phyloP scores from a whole-genome alignment of 495 filamentous ascomycete species.

The Penicillium atrosanguineum region DNA sequence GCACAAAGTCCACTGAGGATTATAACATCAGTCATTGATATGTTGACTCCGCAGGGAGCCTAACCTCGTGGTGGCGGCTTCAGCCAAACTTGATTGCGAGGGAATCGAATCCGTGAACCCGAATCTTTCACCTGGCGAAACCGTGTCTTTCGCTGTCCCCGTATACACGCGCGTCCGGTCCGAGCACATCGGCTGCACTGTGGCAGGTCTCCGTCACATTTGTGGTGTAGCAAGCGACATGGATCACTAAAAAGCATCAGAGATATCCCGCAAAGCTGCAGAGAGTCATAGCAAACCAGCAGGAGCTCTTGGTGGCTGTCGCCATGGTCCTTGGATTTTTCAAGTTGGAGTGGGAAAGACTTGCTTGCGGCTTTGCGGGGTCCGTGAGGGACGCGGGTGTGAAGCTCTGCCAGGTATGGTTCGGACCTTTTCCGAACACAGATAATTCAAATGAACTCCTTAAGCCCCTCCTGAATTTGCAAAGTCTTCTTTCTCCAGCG shows the following conservation, averaged over 20 bases:
- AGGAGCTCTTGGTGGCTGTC: conserved; percentile 1
- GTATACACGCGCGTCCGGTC: conserved; percentile 17
- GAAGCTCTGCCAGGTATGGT: too few species aligned
- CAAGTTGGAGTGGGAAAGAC: not conserved
- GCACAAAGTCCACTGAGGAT: conserved; percentile 22
- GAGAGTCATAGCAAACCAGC: conserved; percentile 8
- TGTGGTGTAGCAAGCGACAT: conserved; percentile 24
- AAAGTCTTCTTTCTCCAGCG: too few species aligned
- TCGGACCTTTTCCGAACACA: too few species aligned
- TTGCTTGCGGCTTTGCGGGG: not conserved
- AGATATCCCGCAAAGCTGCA: not conserved
- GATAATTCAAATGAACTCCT: too few species aligned
- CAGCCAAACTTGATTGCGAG: conserved; percentile 26
- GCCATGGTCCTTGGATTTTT: not conserved
- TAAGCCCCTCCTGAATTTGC: too few species aligned
- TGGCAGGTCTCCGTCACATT: conserved; percentile 23
- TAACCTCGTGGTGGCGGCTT: conserved; percentile 26
- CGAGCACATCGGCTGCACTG: conserved; percentile 23
- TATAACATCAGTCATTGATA: not conserved
- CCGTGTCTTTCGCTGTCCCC: conserved; percentile 10
- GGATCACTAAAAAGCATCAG: conserved; percentile 16
- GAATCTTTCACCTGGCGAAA: conserved; percentile 19
- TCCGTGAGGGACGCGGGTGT: too few species aligned
- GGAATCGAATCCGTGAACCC: conserved; percentile 18
- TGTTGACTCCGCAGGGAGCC: not conserved